Evolutionary conservation across 2,329 filamentous ascomycete genomes (phyloP).

Genomic region (Aspergillus aculeatus): DNA sequence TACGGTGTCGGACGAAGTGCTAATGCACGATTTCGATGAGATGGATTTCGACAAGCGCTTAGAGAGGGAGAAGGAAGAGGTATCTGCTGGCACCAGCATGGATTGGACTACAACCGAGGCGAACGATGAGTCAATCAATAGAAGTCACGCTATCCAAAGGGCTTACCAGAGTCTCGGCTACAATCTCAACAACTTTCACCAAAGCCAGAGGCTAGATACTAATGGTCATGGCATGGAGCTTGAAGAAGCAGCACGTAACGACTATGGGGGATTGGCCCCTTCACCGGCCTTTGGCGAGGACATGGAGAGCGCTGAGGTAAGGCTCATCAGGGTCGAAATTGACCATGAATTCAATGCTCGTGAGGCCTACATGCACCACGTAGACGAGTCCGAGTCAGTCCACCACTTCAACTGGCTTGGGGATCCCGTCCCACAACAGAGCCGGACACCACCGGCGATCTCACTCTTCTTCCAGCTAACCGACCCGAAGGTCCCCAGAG

Average conservation of each 20-base stretch:
- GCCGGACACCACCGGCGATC: slow-evolving; percentile 20
- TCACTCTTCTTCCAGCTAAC: slow-evolving; percentile 24
- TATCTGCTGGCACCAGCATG: too few species aligned
- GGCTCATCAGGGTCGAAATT: neutral
- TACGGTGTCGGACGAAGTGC: neutral
- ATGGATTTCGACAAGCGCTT: neutral
- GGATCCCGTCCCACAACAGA: slow-evolving; percentile 7
- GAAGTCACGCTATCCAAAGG: too few species aligned
- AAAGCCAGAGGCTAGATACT: too few species aligned
- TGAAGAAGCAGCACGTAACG: too few species aligned
- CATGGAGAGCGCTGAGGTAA: neutral
- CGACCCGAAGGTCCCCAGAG: slow-evolving; percentile 12
- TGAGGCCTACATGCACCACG: neutral
- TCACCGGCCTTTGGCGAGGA: neutral
- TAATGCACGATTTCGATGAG: neutral
- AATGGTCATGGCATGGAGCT: too few species aligned
- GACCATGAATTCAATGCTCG: neutral
- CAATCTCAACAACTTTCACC: too few species aligned
- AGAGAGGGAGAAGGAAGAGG: too few species aligned
- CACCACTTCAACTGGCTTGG: slow-evolving; percentile 32
- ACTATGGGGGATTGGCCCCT: neutral
- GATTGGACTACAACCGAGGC: too few species aligned
- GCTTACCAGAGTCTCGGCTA: too few species aligned
- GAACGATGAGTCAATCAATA: too few species aligned
- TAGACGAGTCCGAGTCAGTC: neutral